Base-by-base conservation (phyloP, 2,329 filamentous ascomycete species). In the Cylindrodendrum hubeiense region DNA sequence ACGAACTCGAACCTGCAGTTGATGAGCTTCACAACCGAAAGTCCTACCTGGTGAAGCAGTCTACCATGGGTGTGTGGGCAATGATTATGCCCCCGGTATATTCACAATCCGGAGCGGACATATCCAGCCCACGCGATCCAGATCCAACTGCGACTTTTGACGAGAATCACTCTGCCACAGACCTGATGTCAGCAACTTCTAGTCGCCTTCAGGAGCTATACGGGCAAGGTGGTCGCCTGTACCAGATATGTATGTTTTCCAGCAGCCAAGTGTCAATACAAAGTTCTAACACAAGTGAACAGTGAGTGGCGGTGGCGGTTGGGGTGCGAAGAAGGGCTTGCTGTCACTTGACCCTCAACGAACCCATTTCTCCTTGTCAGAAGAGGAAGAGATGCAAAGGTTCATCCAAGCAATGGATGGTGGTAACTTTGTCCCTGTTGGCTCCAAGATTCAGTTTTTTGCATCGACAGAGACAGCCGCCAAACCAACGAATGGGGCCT, bases 261-360 rank as follows among this genome's bases (percentile, higher is more conserved):
- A 1, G 44, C 12, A 1, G 1, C 12, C 28, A 30, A 2, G 13
- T 33, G 13, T 50, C 33, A 7, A 33, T 24, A 22, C 8, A 9
- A 50, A 21, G 3, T 37, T 19, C 71, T 79, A 62, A 78, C 51
- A 37, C 22, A 4, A 30, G 2, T 15, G 8, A 39, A 39, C 46
- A 85, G 87, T 95, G 67, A 94, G 92, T 73, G 93, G 93, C 5
- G 93, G 93, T 49, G 93, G 93, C 44, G 93, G 93, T 21, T 97
- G 93, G 93, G 93, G 93, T 17, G 83, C 87, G 60, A 96, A 95
- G 77, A 89, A 91, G 72, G 93, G 93, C 0, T 81, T 97, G 0
- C 81, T 97, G 3, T 93, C 93, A 6, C 84, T 97, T 4, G 93
- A 96, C 74, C 92, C 93, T 4, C 86, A 93, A 68, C 85, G 82